Evolutionary conservation across 495 filamentous ascomycete genomes (phyloP).

Genomic region (Penicillium ucsense): DNA sequence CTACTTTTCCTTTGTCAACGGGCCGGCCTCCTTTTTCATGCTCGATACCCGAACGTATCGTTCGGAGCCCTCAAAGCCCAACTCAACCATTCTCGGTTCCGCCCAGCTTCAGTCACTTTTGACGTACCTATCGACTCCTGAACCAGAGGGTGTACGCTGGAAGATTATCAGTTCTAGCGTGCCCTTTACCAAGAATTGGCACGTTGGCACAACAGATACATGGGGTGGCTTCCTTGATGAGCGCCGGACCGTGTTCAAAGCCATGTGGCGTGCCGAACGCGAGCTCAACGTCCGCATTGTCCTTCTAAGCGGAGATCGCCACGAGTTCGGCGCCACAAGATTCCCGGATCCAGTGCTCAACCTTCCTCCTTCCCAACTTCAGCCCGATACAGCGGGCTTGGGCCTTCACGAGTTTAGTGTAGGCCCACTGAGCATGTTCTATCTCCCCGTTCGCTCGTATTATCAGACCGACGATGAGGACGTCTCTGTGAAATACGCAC

Average conservation of each 20-base stretch:
- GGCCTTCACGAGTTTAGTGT: constrained; percentile 81
- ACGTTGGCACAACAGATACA: constrained; percentile 69
- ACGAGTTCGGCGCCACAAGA: constrained; percentile 88
- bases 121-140: constrained; percentile 57
- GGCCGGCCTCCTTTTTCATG: constrained; percentile 89
- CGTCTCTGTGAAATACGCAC: constrained; percentile 72
- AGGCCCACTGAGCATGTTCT: constrained; percentile 88
- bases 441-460: constrained; percentile 78
- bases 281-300: constrained; percentile 68
- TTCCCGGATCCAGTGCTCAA: constrained; percentile 60
- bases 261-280: constrained; percentile 74
- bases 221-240: constrained; percentile 87
- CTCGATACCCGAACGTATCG: constrained; percentile 87
- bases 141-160: constrained; percentile 74
- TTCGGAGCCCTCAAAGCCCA: constrained; percentile 44
- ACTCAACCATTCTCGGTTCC: constrained; percentile 79
- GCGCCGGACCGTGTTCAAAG: constrained; percentile 67
- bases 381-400: constrained; percentile 24
- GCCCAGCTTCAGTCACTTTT: constrained; percentile 73
- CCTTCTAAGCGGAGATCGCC: constrained; percentile 78
- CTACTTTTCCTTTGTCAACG: constrained; percentile 80
- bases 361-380: constrained; percentile 11
- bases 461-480: constrained; percentile 67
- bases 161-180: constrained; percentile 83
- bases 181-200: constrained; percentile 97